These are phyloP conservation scores for Candida jianshihensis DNA, from an alignment of 805 yeast genomes.

Conservation along the genomic window DNA sequence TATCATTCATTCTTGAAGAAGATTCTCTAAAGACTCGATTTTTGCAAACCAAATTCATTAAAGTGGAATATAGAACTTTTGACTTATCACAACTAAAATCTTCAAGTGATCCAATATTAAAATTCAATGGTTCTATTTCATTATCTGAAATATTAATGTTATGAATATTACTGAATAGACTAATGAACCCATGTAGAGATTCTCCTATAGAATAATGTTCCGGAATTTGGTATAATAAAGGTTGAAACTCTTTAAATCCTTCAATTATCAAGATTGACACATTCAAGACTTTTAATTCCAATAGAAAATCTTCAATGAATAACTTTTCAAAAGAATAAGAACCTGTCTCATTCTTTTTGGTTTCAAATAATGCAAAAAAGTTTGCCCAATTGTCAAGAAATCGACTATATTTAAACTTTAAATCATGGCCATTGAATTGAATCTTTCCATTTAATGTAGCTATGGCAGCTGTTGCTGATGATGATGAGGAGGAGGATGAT, in stretches of 20 bases:
- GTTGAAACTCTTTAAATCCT: conserved; percentile 11
- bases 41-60: not conserved
- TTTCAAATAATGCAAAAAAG: not conserved
- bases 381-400: conserved; percentile 1
- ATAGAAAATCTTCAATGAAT: conserved; percentile 12
- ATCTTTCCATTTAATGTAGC: not conserved
- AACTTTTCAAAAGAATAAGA: not conserved
- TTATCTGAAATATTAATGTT: not conserved
- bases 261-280: conserved; percentile 10
- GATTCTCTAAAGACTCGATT: not conserved
- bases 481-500: not conserved
- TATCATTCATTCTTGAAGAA: conserved; percentile 13
- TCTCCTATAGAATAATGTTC: not conserved
- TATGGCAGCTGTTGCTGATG: not conserved
- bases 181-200: not conserved
- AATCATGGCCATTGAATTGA: not conserved
- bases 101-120: not conserved
- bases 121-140: not conserved
- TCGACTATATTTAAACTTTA: not conserved
- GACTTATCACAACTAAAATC: not conserved
- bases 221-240: conserved; percentile 5
- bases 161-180: not conserved
- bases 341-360: not conserved
- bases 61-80: not conserved
- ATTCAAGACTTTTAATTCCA: conserved; percentile 9